A percentile compares a stretch with the other conserved stretches of the same genome.
These are phyloP conservation scores for Clarireedia monteithiana DNA, from an alignment of 2,329 filamentous ascomycete genomes.

Conservation along the genomic window DNA sequence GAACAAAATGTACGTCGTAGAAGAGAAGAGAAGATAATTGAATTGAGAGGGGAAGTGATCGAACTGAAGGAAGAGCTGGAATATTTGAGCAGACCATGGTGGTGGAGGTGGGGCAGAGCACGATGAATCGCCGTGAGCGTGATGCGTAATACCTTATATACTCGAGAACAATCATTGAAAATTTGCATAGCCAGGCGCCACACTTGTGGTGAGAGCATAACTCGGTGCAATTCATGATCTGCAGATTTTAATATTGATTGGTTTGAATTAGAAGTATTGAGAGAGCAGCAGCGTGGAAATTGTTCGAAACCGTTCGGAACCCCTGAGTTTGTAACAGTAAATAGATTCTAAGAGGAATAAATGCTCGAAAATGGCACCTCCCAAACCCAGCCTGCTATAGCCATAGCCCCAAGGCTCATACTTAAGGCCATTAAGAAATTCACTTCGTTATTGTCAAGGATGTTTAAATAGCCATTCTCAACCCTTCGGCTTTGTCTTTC, in stretches of 20 bases:
- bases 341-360: background rate
- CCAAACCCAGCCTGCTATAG: constrained; percentile 53
- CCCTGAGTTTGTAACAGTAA: no score
- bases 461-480: constrained; percentile 57
- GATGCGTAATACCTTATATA: no score
- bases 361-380: constrained; percentile 37
- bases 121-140: no score
- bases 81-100: background rate
- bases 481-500: constrained; percentile 43
- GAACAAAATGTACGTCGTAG: background rate
- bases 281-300: no score
- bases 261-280: no score
- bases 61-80: background rate
- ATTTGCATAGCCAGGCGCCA: no score
- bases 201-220: no score
- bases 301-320: no score
- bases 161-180: no score
- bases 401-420: constrained; percentile 76
- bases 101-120: no score
- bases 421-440: constrained; percentile 83
- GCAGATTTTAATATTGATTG: no score
- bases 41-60: background rate
- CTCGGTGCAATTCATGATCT: no score
- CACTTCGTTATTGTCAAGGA: constrained; percentile 92
- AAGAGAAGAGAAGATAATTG: background rate